Base-by-base conservation (phyloP, 441 rosid species). In the Gossypium davidsonii region DNA sequence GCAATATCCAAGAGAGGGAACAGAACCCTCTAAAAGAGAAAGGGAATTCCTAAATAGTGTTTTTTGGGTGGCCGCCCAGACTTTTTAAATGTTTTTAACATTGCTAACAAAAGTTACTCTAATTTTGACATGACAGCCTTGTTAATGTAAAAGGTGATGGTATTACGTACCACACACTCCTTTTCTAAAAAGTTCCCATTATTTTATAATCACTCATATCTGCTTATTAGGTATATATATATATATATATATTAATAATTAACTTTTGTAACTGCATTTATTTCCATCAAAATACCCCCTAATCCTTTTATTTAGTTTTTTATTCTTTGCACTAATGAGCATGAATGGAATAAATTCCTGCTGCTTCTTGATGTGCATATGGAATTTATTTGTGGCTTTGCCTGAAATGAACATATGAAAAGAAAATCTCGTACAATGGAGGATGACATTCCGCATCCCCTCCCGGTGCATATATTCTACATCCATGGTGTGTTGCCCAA, bases 101-200 rank as follows among this genome's bases (percentile, higher is more conserved):
- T 76, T 31, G 72, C 25, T 6, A 62, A 62, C 68, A 86, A 89
- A 91, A 90, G 93, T 84, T 79, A 82, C 81, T 83, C 84, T 79
- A 86, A 85, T 89, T 90, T 92, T 90, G 92, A 83, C 90, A 82
- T 74, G 92, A 89, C 96, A 87, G 89, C 90, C 82, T 88, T 90
- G 87, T 82, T 84, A 81, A 87, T 83, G 83, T 63, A 80, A 86
- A 69, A 83, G 87, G 84, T 60, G 72, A 83, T 82, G 84, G 85
- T 83, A 86, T 86, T 88, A 86, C 87, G 88, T 79, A 86, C 84
- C 83, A 65, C 76, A 69, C 82, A 57, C 82, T 64, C 55, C 83
- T 82, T 83, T 85, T 71, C 82, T 78, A 6, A 81, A 86, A 83
- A 83, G 86, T 74, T 74, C 9, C 31, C 73, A 72, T 67, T 84